Evolutionary conservation across 2,329 filamentous ascomycete species (phyloP).

Genomic region (Zarea fungicola): DNA sequence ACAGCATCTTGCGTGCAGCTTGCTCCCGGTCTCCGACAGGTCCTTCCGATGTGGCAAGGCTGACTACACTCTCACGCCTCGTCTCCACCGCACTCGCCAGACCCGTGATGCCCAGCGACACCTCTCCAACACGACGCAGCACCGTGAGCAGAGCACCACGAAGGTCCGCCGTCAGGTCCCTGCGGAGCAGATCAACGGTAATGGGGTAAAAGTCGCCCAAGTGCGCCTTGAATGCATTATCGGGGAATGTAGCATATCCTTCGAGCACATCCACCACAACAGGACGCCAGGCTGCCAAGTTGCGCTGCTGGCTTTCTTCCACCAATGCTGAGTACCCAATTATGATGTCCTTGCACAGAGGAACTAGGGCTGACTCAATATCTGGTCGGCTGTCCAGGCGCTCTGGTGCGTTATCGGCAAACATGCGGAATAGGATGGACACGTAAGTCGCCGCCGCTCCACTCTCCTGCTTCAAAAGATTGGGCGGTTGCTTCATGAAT

Average conservation of each 20-base stretch:
- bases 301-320: conserved; percentile 93
- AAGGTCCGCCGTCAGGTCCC: conserved; percentile 76
- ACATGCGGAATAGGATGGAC: conserved; percentile 94
- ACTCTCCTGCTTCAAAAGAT: conserved; percentile 93
- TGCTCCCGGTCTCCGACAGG: conserved; percentile 5
- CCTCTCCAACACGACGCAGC: conserved; percentile 77
- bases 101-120: conserved; percentile 53
- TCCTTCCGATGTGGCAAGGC: conserved; percentile 24
- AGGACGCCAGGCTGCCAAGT: conserved; percentile 94
- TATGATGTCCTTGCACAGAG: conserved; percentile 92
- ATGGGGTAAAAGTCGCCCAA: conserved; percentile 82
- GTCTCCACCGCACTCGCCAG: conserved; percentile 33
- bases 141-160: conserved; percentile 72
- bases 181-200: conserved; percentile 72
- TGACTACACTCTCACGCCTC: conserved; percentile 38
- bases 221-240: conserved; percentile 72
- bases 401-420: conserved; percentile 81
- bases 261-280: conserved; percentile 97
- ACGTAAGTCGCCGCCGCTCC: conserved; percentile 93
- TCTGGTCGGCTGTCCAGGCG: conserved; percentile 72
- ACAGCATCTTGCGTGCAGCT: conserved; percentile 12
- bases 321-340: conserved; percentile 79
- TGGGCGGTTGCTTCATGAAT: conserved; percentile 99
- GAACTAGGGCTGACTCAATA: conserved; percentile 87
- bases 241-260: conserved; percentile 80